phyloP scores from a whole-genome alignment of 176 grass and related monocot species.

The Cocos nucifera region DNA sequence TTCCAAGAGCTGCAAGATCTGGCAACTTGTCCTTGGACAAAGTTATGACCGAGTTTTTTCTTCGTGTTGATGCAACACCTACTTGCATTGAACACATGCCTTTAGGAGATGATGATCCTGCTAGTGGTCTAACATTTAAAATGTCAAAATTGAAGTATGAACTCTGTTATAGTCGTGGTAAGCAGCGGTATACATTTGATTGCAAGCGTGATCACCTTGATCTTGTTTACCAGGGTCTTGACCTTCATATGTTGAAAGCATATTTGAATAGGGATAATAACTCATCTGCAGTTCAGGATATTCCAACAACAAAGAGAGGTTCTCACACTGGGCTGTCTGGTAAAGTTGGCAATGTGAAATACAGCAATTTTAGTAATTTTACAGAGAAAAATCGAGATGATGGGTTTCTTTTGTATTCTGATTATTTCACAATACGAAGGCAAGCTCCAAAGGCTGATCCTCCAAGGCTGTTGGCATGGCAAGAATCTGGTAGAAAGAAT shows the following conservation, averaged over 20 bases:
- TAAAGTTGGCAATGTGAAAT: slow-evolving; percentile 27
- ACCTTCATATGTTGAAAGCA: slow-evolving; percentile 72
- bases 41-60: slow-evolving; percentile 95
- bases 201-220: slow-evolving; percentile 87
- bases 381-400: slow-evolving; percentile 72
- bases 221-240: slow-evolving; percentile 96
- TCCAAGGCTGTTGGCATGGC: slow-evolving; percentile 75
- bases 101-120: slow-evolving; percentile 85
- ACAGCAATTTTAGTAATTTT: slow-evolving; percentile 32
- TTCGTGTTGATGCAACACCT: slow-evolving; percentile 88
- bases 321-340: slow-evolving; percentile 5
- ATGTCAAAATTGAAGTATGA: slow-evolving; percentile 99
- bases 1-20: slow-evolving; percentile 74
- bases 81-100: slow-evolving; percentile 86
- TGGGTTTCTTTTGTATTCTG: slow-evolving; percentile 86
- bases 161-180: slow-evolving; percentile 91
- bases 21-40: slow-evolving; percentile 97
- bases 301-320: slow-evolving; percentile 29
- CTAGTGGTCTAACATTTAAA: slow-evolving; percentile 86
- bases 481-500: slow-evolving; percentile 76
- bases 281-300: slow-evolving; percentile 42
- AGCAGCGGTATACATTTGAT: slow-evolving; percentile 94
- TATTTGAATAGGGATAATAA: slow-evolving; percentile 61
- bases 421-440: slow-evolving; percentile 95
- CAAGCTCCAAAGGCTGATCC: slow-evolving; percentile 86